A percentile compares a stretch with the other conserved stretches of the same genome.
phyloP scores from a whole-genome alignment of 2,329 filamentous ascomycete species.

The Orbilia oligospora region DNA sequence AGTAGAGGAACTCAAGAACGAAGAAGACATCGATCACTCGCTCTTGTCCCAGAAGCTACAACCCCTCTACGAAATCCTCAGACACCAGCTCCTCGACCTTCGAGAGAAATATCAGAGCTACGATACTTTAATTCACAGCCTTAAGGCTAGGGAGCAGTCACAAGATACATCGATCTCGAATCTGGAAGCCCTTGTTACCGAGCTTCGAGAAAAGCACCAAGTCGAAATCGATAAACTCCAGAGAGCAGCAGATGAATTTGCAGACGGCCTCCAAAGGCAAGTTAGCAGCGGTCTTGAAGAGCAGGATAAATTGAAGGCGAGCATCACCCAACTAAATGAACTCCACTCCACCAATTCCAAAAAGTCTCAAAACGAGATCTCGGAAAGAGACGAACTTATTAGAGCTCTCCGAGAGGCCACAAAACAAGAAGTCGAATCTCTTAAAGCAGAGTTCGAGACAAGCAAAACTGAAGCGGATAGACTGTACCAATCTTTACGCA shows the following conservation, averaged over 20 bases:
- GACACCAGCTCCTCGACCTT: slow-evolving; percentile 48
- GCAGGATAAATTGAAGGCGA: slow-evolving; percentile 45
- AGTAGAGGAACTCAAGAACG: slow-evolving; percentile 25
- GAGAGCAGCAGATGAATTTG: slow-evolving; percentile 43
- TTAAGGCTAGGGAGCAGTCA: slow-evolving; percentile 46
- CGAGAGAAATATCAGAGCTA: slow-evolving; percentile 48
- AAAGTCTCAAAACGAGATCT: slow-evolving; percentile 22
- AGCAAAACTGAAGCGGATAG: slow-evolving; percentile 47
- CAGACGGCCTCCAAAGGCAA: slow-evolving; percentile 39
- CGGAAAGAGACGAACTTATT: slow-evolving; percentile 52
- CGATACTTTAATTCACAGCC: slow-evolving; percentile 39
- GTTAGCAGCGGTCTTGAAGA: slow-evolving; percentile 37
- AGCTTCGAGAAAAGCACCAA: slow-evolving; percentile 54
- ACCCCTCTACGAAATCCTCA: slow-evolving; percentile 53
- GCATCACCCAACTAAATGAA: slow-evolving; percentile 48
- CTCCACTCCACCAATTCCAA: slow-evolving; percentile 34
- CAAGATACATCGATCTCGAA: slow-evolving; percentile 49
- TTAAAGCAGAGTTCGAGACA: slow-evolving; percentile 46
- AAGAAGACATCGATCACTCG: slow-evolving; percentile 45
- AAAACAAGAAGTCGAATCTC: slow-evolving; percentile 42
- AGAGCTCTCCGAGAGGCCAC: slow-evolving; percentile 47
- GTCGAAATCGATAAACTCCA: slow-evolving; percentile 54
- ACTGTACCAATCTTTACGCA: slow-evolving; percentile 25
- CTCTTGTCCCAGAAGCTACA: slow-evolving; percentile 47
- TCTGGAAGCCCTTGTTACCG: slow-evolving; percentile 35